Conservation (phyloP, 164 flowering plant genomes). For the Malania oleifera region DNA sequence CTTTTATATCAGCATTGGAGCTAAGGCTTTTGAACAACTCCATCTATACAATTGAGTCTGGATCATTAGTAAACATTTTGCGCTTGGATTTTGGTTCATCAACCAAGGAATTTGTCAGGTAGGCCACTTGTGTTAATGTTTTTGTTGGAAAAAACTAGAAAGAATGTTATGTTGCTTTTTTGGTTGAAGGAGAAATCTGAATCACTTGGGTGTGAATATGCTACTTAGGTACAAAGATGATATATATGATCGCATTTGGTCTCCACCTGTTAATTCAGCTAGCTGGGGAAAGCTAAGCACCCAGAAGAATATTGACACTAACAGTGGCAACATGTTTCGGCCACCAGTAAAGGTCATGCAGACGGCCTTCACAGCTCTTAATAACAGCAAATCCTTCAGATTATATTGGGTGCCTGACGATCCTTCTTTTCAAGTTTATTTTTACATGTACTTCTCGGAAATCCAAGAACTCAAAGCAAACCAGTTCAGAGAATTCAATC, state of each 20-base stretch:
- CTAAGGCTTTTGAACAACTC: slow-evolving; percentile 1
- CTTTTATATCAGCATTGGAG: slow-evolving; percentile 25
- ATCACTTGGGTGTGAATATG: too few relatives aligned
- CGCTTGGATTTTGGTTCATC: slow-evolving; percentile 10
- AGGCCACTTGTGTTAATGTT: neutral
- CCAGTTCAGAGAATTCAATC: neutral
- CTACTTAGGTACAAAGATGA: slow-evolving; percentile 1
- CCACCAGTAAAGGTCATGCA: neutral
- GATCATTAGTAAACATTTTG: neutral
- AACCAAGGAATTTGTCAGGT: neutral
- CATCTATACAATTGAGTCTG: neutral
- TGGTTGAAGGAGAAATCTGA: too few relatives aligned
- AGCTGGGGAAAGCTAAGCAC: neutral
- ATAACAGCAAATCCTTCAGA: neutral
- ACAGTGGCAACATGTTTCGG: too few relatives aligned
- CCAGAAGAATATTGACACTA: too few relatives aligned
- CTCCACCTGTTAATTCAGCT: neutral
- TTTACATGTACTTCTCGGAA: neutral
- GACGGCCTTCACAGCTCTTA: neutral
- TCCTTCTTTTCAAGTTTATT: neutral
- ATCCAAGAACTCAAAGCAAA: neutral
- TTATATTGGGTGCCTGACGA: neutral
- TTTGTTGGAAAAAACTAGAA: neutral
- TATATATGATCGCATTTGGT: neutral
- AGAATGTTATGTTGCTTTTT: too few relatives aligned